Evolutionary conservation across 345 rosid genomes (phyloP).

Genomic region (Dovyalis caffra): DNA sequence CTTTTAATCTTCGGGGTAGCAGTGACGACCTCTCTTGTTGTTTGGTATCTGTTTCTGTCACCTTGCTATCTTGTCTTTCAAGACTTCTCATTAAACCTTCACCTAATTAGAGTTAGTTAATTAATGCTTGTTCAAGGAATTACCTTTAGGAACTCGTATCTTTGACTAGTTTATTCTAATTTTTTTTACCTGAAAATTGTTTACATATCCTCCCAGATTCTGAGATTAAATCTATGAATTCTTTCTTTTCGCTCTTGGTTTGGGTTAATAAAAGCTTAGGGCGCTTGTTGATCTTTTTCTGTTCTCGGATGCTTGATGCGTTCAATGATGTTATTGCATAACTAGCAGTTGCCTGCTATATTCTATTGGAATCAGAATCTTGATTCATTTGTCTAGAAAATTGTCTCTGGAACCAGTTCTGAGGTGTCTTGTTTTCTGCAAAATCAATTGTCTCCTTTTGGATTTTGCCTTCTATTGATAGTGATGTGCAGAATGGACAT

Average conservation of each 20-base stretch:
- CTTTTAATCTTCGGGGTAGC: conserved; percentile 30
- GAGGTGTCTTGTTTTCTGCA: conserved; percentile 47
- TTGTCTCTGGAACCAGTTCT: conserved; percentile 43
- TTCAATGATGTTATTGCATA: conserved; percentile 27
- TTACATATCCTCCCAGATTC: conserved; percentile 16
- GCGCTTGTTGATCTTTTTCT: conserved; percentile 6
- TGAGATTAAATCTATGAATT: neutral
- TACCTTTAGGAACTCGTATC: neutral
- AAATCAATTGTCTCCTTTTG: neutral
- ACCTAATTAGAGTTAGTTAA: conserved; percentile 13
- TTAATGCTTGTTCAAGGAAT: neutral
- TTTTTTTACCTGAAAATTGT: conserved; percentile 21
- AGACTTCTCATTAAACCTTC: conserved; percentile 9
- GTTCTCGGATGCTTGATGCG: conserved; percentile 15
- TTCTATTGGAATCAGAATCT: conserved; percentile 16
- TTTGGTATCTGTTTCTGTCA: neutral
- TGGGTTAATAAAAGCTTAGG: conserved; percentile 17
- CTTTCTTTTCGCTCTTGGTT: conserved; percentile 35
- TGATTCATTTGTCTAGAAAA: conserved; percentile 36
- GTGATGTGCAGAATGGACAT: neutral
- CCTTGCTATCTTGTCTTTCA: conserved; percentile 10
- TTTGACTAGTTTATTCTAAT: neutral
- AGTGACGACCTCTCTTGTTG: conserved; percentile 1
- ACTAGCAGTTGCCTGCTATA: conserved; percentile 38
- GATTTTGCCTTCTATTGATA: neutral